Evolutionary conservation across 495 filamentous ascomycete species (phyloP), one percentile per base, ranked within the genome.

Genomic region (Xylaria nigripes): DNA sequence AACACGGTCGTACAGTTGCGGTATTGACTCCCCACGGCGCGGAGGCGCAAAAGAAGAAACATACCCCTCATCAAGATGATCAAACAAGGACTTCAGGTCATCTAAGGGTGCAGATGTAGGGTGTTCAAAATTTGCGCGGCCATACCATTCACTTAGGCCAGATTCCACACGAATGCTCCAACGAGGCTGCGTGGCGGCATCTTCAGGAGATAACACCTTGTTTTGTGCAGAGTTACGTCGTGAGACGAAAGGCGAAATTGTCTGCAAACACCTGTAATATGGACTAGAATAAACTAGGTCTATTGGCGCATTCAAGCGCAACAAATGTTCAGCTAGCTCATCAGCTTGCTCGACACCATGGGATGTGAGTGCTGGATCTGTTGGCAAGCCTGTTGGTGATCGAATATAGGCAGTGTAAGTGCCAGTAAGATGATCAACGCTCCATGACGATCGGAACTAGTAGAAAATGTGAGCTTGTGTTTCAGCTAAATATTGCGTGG

Each of bases 211-310:
- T 38, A 47, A 60, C 36, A 40, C 18, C 12, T 19, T 49, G 44
- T 38, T 38, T 53, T 9, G 45, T 16, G 30, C 34, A 15, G 51
- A 46, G 16, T 57, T 50, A 44, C 47, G 53, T 25, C 22, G 50
- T 36, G 56, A 54, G 10, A 87, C 77, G 21, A 81, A 79, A 0
- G 91, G 90, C 34, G 72, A 71, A 40, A 96, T 79, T 0, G 93
- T 97, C 68, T 96, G 88, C 18, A 97, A 72, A 66, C 93, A 98
- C 50, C 93, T 81, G 68, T 95, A 97, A 64, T 91, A 96, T 13
- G 90, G 89, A 56, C 84, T 89, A 13, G 78, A 84, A 73, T 95
- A 96, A 60, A 96, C 72, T 49, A 81, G 77, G 22, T 90, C 85
- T 47, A 87, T 76, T 30, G 84, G 78, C 10, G 89, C 86, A 21